Evolutionary conservation across 306 rosid genomes (phyloP).

Genomic region (Medicago truncatula): MtrunA17r5.0-ANR NC_053045.1:24057001-24057500

Average conservation of each 20-base stretch:
- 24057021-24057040: conserved; percentile 78
- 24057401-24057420: not conserved
- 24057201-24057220: conserved; percentile 71
- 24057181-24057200: conserved; percentile 49
- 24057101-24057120: conserved; percentile 90
- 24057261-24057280: conserved; percentile 46
- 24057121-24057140: conserved; percentile 89
- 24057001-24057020: conserved; percentile 84
- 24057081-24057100: conserved; percentile 83
- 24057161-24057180: conserved; percentile 48
- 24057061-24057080: conserved; percentile 98
- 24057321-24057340: conserved; percentile 5
- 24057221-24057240: conserved; percentile 61
- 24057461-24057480: no score
- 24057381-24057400: conserved; percentile 22
- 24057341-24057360: conserved; percentile 50
- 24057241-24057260: conserved; percentile 60
- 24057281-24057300: conserved; percentile 49
- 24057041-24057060: conserved; percentile 94
- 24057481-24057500: no score
- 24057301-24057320: conserved; percentile 32
- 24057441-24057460: no score
- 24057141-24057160: conserved; percentile 82
- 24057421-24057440: not conserved
- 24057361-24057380: not conserved